Conservation (phyloP, 768 basidiomycete genomes). For the Lactarius quietus region DNA sequence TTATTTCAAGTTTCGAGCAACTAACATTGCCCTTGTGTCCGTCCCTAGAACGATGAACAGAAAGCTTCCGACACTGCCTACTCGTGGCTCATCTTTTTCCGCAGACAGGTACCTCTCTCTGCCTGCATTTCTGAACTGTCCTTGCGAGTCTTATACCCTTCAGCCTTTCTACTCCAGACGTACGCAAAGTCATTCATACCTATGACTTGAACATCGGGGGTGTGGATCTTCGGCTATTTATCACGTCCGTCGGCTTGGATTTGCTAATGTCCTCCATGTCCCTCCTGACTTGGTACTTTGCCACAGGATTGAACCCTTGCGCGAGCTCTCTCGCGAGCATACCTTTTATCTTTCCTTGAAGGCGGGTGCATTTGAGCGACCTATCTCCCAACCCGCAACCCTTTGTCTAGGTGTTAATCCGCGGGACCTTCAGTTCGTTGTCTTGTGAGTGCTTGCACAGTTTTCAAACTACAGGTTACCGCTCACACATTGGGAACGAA, state of each 20-base stretch:
- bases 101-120: neutral
- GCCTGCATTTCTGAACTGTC: neutral
- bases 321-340: conserved; percentile 37
- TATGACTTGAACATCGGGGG: conserved; percentile 11
- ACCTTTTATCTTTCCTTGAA: conserved; percentile 53
- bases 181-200: conserved; percentile 16
- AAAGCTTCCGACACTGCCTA: conserved; percentile 12
- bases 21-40: conserved; percentile 1
- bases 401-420: conserved; percentile 52
- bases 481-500: neutral
- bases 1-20: neutral
- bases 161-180: conserved; percentile 1
- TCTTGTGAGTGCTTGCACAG: conserved; percentile 47
- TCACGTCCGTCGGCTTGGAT: conserved; percentile 19
- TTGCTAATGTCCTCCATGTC: neutral
- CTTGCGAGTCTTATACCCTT: conserved; percentile 2
- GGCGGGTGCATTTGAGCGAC: conserved; percentile 52
- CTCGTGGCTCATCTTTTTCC: neutral
- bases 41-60: conserved; percentile 2
- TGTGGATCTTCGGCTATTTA: conserved; percentile 17
- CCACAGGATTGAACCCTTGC: conserved; percentile 20
- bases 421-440: conserved; percentile 51
- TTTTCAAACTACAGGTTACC: neutral
- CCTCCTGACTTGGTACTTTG: neutral
- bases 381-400: conserved; percentile 45